phyloP scores from a whole-genome alignment of 352 stramenopile species.

The Globisporangium perplexum region DNA sequence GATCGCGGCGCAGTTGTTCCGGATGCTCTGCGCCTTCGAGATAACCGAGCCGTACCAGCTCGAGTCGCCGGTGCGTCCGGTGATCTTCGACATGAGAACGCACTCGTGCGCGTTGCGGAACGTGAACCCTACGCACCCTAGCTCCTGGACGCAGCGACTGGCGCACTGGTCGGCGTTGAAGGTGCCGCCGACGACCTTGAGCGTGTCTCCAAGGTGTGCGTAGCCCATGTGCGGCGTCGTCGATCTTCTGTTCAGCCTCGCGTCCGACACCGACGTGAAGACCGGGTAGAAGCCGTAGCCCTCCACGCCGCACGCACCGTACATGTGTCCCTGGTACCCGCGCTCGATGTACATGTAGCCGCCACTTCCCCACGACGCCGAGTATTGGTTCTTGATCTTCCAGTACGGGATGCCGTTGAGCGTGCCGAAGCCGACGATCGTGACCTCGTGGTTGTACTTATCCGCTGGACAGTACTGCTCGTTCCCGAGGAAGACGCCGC shows the following conservation, averaged over 20 bases:
- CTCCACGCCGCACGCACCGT: constrained; percentile 54
- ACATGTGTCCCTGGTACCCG: constrained; percentile 26
- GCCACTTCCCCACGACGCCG: constrained; percentile 21
- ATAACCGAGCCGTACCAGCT: neutral
- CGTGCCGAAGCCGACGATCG: constrained; percentile 28
- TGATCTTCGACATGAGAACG: neutral
- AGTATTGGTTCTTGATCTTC: constrained; percentile 44
- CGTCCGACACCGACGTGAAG: neutral
- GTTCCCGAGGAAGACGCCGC: constrained; percentile 9
- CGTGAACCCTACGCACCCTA: constrained; percentile 1
- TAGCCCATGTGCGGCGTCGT: neutral
- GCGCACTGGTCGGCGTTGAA: neutral
- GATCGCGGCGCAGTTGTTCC: constrained; percentile 12
- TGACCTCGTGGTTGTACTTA: constrained; percentile 18
- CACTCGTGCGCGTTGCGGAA: neutral
- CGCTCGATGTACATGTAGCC: constrained; percentile 29
- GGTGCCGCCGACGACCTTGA: neutral
- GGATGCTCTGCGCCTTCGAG: neutral
- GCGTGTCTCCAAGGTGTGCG: neutral
- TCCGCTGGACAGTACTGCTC: neutral
- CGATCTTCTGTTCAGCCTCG: neutral
- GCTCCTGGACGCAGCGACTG: neutral
- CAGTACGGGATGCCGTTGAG: constrained; percentile 17
- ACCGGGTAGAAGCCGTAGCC: constrained; percentile 40
- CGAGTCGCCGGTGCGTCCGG: neutral